Base-by-base conservation (phyloP, 331 rosid genomes). In the Quercus lobata region DNA sequence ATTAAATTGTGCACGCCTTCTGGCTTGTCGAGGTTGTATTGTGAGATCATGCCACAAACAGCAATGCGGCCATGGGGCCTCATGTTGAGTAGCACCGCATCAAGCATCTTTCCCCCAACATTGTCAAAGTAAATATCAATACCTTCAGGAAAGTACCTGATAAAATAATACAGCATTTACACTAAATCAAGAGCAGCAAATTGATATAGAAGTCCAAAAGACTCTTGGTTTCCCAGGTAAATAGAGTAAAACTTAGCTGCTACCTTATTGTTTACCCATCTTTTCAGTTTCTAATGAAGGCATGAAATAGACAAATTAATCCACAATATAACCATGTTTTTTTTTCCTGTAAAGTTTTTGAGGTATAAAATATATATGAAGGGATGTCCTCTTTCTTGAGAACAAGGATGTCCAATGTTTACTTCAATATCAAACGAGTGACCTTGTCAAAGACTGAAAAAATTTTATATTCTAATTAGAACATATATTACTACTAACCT, bases 61-160 rank as follows among this genome's bases (percentile, higher is more conserved):
- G 76, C 76, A 41, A 78, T 78, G 53, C 76, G 82, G 17, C 82
- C 76, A 7, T 18, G 60, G 18, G n/a, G 17, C 54, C 75, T 78
- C 76, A 71, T 78, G 82, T 78, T 78, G 30, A 41, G 76, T 4
- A 78, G 82, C 76, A 78, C 82, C 5, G 82, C 82, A 8, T 78
- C 82, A 10, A 78, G 82, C 53, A 46, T 78, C 21, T 70, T 78
- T 22, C 82, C 82, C 21, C 82, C 82, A 14, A 78, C 82, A 27
- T 78, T 78, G 22, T 78, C 76, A 41, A 71, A 78, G 76, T 78
- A 78, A 8, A 70, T 41, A 53, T 57, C 82, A 37, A 78, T 78
- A 37, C 82, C 82, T 71, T 41, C 52, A 1, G 62, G 82, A 53
- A 78, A 71, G 57, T 71, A 78, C 11, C 79, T 75, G 29, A 21